Percentiles rank a stretch among this genome's conserved stretches.
These are phyloP conservation scores for Fraxinus platypoda DNA, from an alignment of 305 asterid species.

Conservation along the genomic window DNA sequence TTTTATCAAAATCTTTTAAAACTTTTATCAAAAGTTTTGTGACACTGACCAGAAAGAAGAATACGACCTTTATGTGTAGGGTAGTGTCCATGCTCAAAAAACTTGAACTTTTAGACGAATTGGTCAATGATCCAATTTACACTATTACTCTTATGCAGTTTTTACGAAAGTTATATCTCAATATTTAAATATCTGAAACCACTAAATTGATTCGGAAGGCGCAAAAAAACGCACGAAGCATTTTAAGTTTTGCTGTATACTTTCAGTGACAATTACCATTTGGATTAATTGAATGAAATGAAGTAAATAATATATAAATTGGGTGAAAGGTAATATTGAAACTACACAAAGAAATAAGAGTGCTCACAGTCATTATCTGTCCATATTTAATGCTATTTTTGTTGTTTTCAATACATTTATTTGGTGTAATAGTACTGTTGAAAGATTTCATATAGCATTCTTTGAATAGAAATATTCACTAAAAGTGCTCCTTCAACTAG, in stretches of 20 bases:
- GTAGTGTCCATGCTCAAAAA: too few species aligned
- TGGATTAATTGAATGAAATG: not conserved
- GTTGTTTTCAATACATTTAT: too few species aligned
- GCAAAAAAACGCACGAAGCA: not conserved
- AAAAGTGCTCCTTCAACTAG: too few species aligned
- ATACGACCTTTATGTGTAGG: not conserved
- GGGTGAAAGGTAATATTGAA: not conserved
- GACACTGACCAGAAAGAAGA: not conserved
- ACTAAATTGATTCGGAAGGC: not conserved
- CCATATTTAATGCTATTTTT: too few species aligned
- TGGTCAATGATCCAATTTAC: not conserved
- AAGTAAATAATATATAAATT: too few species aligned
- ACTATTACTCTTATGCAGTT: not conserved
- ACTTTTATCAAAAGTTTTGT: too few species aligned
- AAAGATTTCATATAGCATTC: too few species aligned
- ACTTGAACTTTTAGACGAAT: not conserved
- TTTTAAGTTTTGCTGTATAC: not conserved
- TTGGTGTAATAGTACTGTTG: too few species aligned
- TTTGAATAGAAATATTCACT: too few species aligned
- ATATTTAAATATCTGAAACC: too few species aligned
- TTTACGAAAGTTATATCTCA: not conserved
- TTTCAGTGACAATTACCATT: not conserved
- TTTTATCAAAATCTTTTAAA: too few species aligned
- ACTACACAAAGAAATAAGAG: not conserved
- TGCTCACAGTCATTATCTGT: too few species aligned